Evolutionary conservation across 139 green algal species (phyloP).

Genomic region (Micromonas commoda): DNA sequence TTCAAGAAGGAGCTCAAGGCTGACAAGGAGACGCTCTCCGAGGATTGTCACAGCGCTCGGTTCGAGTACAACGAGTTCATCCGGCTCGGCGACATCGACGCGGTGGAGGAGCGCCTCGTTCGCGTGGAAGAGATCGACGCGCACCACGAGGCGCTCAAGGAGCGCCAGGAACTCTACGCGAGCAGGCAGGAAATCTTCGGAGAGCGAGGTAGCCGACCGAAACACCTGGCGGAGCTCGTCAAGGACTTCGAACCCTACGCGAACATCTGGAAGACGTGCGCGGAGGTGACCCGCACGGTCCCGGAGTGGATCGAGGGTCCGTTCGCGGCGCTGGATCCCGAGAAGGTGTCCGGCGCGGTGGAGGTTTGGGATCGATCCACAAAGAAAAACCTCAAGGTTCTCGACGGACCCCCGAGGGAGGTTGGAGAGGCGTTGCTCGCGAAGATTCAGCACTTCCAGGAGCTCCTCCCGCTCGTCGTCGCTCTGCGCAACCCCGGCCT

Average conservation of each 20-base stretch:
- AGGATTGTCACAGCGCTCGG: slow-evolving; percentile 31
- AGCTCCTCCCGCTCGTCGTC: slow-evolving; percentile 42
- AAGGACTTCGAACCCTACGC: slow-evolving; percentile 53
- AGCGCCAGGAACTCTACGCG: slow-evolving; percentile 57
- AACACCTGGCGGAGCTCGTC: slow-evolving; percentile 42
- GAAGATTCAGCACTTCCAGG: slow-evolving; percentile 60
- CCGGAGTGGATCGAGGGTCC: slow-evolving; percentile 50
- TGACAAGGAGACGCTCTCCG: slow-evolving; percentile 30
- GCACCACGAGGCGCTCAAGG: slow-evolving; percentile 34
- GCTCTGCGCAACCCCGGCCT: slow-evolving; percentile 48
- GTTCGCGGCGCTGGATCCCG: slow-evolving; percentile 42
- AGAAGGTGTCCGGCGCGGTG: slow-evolving; percentile 47
- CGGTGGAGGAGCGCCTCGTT: slow-evolving; percentile 55
- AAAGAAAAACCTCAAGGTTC: slow-evolving; percentile 38
- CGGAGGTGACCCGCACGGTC: slow-evolving; percentile 48
- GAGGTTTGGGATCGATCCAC: slow-evolving; percentile 52
- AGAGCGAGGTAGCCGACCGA: too few relatives aligned
- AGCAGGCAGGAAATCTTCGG: slow-evolving; percentile 62
- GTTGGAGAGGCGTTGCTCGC: slow-evolving; percentile 43
- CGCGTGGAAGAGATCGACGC: slow-evolving; percentile 52
- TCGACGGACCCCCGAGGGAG: slow-evolving; percentile 1
- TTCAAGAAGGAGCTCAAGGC: slow-evolving; percentile 47
- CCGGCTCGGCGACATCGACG: slow-evolving; percentile 50
- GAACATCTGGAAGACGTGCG: slow-evolving; percentile 47
- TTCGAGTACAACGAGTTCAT: slow-evolving; percentile 54